Evolutionary conservation across 2,329 filamentous ascomycete species (phyloP), one percentile per base, ranked within the genome.

Genomic region (Orbilia oligospora): DNA sequence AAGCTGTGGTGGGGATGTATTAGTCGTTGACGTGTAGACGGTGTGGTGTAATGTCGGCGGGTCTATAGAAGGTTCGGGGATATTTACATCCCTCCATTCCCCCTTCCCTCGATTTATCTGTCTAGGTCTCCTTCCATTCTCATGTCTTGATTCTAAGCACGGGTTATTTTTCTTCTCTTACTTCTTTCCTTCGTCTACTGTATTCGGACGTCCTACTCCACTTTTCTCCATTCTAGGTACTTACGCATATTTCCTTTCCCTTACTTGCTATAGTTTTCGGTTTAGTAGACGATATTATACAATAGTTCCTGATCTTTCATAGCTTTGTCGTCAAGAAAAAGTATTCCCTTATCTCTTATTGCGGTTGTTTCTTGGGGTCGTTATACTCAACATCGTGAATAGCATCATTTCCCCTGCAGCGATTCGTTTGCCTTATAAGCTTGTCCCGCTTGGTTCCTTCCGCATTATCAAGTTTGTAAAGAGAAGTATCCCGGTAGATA

Each of bases 21-120:
- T n/a, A 18, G 5, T 22, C 24, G 56, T 56, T 20, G 46, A 71
- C 56, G 33, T 22, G 68, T 64, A 22, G 56, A 53, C 44, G 20
- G 49, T 20, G 9, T 6, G 27, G 27, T 30, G 3, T 30, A 30
- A n/a, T n/a, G n/a, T n/a, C n/a, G n/a, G n/a, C n/a, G n/a, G n/a
- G n/a, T n/a, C n/a, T n/a, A n/a, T n/a, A n/a, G n/a, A n/a, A n/a
- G n/a, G n/a, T n/a, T n/a, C n/a, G n/a, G n/a, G 5, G 38, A 44
- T 44, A 44, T 44, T n/a, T 44, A 44, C 38, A 44, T 5, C 5
- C 38, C 38, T 44, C 38, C 16, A 3, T 12, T 44, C 38, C 38
- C 14, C 38, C 27, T 30, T 6, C 27, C 27, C 27, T 30, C 27
- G n/a, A n/a, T 30, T 30, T 6, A 30, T 30, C 27, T 30, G 3